A percentile compares a stretch with the other conserved stretches of the same genome.
phyloP scores from a whole-genome alignment of 768 basidiomycete species.

The Mycena rosella region DNA sequence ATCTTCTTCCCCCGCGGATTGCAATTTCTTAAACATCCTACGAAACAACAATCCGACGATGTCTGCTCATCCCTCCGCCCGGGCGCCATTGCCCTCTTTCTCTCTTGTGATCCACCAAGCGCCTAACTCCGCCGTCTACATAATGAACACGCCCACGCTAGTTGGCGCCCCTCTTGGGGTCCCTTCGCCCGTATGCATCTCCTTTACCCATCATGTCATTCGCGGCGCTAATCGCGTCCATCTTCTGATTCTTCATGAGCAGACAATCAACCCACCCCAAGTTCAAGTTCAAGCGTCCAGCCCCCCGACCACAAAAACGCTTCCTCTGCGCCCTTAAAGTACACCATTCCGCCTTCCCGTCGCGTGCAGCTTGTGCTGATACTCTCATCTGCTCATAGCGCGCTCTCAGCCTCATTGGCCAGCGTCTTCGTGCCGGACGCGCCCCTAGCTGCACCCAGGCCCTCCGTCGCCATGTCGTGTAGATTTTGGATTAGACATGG shows the following conservation, averaged over 20 bases:
- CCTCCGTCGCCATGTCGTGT: not conserved
- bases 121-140: not conserved
- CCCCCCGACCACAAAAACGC: not conserved
- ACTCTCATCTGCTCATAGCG: not conserved
- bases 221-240: not conserved
- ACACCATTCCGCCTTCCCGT: not conserved
- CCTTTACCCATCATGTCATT: not conserved
- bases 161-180: not conserved
- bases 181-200: not conserved
- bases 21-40: too few relatives aligned
- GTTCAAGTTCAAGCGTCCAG: not conserved
- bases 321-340: not conserved
- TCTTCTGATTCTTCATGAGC: not conserved
- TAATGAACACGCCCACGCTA: not conserved
- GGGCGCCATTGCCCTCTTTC: not conserved
- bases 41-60: too few relatives aligned
- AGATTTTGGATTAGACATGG: not conserved
- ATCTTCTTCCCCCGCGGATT: not conserved
- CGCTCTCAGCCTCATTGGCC: not conserved
- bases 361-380: not conserved
- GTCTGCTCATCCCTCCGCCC: not conserved
- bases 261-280: not conserved
- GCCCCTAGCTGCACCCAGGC: not conserved
- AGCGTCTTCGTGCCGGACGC: not conserved
- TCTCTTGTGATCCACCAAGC: not conserved